Evolutionary conservation across 2,329 filamentous ascomycete genomes (phyloP).

Genomic region (Nectriaceae sp.): DNA sequence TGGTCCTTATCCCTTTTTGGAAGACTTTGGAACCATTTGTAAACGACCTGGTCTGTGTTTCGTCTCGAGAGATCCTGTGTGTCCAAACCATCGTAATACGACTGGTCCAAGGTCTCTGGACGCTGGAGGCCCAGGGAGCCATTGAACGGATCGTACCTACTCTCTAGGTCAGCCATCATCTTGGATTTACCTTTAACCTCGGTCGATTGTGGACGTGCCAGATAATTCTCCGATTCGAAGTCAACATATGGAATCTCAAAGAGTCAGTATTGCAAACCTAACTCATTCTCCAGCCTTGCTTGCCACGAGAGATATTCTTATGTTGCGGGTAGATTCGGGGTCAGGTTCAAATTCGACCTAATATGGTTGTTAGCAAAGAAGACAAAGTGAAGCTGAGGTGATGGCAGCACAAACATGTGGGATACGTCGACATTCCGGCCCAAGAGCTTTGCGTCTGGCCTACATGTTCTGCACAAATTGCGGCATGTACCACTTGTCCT

Average conservation of each 20-base stretch:
- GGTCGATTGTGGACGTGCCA: too few relatives aligned
- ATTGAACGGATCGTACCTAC: constrained; percentile 4
- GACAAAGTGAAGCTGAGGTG: too few relatives aligned
- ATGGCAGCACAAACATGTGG: too few relatives aligned
- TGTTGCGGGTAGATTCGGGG: not conserved
- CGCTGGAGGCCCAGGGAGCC: constrained; percentile 5
- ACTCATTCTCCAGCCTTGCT: not conserved
- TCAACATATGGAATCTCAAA: constrained; percentile 1
- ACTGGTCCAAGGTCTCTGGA: constrained; percentile 12
- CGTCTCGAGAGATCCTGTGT: not conserved
- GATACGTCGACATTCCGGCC: too few relatives aligned
- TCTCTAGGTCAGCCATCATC: constrained; percentile 1
- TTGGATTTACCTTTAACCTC: constrained; percentile 2
- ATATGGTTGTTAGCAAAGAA: too few relatives aligned
- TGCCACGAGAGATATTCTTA: constrained; percentile 3
- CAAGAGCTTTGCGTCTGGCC: too few relatives aligned
- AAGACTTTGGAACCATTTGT: constrained; percentile 8
- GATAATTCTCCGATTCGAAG: not conserved
- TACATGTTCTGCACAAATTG: too few relatives aligned
- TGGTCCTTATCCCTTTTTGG: too few relatives aligned
- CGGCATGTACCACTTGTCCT: too few relatives aligned
- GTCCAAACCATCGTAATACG: constrained; percentile 4
- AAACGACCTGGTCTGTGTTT: constrained; percentile 11
- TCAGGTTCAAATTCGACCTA: not conserved
- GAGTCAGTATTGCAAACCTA: too few relatives aligned